Evolutionary conservation across 768 basidiomycete genomes (phyloP).

Genomic region (Boletus fagicola): DNA sequence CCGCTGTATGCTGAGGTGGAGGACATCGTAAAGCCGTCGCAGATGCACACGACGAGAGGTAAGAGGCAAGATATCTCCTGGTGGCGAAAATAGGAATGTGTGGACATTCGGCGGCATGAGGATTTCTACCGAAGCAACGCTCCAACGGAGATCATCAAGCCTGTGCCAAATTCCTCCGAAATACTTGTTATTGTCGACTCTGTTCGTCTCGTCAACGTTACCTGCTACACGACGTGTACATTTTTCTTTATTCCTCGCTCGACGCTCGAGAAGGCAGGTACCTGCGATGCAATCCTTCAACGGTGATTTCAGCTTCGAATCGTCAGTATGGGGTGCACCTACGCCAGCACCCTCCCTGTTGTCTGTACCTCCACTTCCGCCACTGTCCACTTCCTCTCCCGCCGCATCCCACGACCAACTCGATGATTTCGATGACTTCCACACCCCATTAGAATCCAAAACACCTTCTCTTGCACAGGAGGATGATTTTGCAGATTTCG

Average conservation of each 20-base stretch:
- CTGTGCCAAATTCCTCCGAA: not conserved
- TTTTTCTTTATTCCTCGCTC: conserved; percentile 1
- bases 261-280: not conserved
- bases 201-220: conserved; percentile 1
- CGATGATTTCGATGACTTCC: conserved; percentile 54
- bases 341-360: conserved; percentile 35
- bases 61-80: conserved; percentile 46
- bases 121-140: not conserved
- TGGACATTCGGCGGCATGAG: conserved; percentile 33
- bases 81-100: conserved; percentile 61
- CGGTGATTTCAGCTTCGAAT: conserved; percentile 69
- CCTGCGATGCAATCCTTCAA: conserved; percentile 46
- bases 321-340: conserved; percentile 68
- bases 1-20: conserved; percentile 69
- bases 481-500: conserved; percentile 86
- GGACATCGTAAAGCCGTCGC: conserved; percentile 68
- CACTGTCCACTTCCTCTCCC: conserved; percentile 28
- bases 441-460: conserved; percentile 47
- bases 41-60: conserved; percentile 70
- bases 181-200: not conserved
- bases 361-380: conserved; percentile 22
- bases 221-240: conserved; percentile 12
- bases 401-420: conserved; percentile 36
- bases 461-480: conserved; percentile 43
- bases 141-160: not conserved